phyloP scores from a whole-genome alignment of 495 filamentous ascomycete genomes.

The Penicillium subrubescens region DNA sequence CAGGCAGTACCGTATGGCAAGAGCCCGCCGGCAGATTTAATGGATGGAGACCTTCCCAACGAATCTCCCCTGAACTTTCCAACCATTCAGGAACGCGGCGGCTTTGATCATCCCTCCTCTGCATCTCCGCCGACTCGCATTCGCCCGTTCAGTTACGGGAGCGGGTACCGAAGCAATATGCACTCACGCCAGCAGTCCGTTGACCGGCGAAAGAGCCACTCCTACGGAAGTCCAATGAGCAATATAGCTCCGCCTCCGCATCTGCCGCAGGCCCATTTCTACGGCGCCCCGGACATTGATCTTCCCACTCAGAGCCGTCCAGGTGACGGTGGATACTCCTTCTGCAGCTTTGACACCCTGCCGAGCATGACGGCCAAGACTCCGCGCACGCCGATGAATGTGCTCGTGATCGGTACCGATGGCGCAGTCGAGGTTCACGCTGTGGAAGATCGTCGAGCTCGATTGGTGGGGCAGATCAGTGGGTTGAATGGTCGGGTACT shows the following conservation, averaged over 20 bases:
- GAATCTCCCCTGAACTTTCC: slow-evolving; percentile 48
- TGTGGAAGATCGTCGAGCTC: slow-evolving; percentile 66
- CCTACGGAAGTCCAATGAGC: slow-evolving; percentile 44
- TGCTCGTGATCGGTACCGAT: slow-evolving; percentile 75
- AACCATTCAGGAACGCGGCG: slow-evolving; percentile 43
- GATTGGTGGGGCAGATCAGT: slow-evolving; percentile 65
- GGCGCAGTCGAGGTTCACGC: slow-evolving; percentile 71
- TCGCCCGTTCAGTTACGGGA: slow-evolving; percentile 48
- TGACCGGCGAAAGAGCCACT: slow-evolving; percentile 47
- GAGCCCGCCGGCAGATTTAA: slow-evolving; percentile 49
- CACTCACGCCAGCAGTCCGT: slow-evolving; percentile 44
- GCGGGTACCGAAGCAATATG: slow-evolving; percentile 41
- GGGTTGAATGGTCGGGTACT: slow-evolving; percentile 79
- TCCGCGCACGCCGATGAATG: slow-evolving; percentile 59
- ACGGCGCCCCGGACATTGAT: slow-evolving; percentile 58
- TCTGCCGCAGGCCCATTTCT: slow-evolving; percentile 76
- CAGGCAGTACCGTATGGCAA: slow-evolving; percentile 51
- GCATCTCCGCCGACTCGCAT: slow-evolving; percentile 50
- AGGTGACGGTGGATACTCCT: slow-evolving; percentile 66
- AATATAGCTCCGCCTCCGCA: slow-evolving; percentile 74
- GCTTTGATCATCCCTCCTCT: slow-evolving; percentile 53
- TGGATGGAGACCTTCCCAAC: slow-evolving; percentile 44
- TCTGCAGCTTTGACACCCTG: slow-evolving; percentile 78
- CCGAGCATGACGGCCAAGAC: slow-evolving; percentile 49
- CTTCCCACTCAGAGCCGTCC: slow-evolving; percentile 30